phyloP scores from a whole-genome alignment of 805 yeast genomes.

The Nakazawaea ishiwadae region DNA sequence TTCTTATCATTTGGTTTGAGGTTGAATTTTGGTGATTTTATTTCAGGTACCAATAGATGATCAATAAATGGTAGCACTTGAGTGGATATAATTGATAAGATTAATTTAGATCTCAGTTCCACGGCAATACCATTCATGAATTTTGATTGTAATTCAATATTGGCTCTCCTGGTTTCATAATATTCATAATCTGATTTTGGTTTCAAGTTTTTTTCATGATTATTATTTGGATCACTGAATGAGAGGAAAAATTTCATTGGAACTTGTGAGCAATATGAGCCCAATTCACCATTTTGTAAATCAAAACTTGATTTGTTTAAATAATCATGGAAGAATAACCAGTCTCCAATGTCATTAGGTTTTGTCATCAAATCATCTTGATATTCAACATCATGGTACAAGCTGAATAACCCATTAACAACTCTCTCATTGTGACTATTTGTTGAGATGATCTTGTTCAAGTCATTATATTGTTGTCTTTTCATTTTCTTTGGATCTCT shows the following conservation, averaged over 20 bases:
- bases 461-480: conserved; percentile 41
- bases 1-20: conserved; percentile 26
- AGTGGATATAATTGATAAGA: conserved; percentile 15
- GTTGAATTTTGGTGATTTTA: conserved; percentile 21
- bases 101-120: conserved; percentile 25
- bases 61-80: conserved; percentile 33
- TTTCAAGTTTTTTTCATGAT: conserved; percentile 14
- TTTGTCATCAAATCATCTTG: conserved; percentile 59
- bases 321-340: conserved; percentile 72
- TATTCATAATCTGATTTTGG: conserved; percentile 31
- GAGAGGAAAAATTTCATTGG: conserved; percentile 58
- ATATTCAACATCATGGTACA: conserved; percentile 56
- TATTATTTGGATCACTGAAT: conserved; percentile 55
- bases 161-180: conserved; percentile 31
- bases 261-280: conserved; percentile 51
- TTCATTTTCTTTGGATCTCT: conserved; percentile 41
- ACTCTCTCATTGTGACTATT: conserved; percentile 58
- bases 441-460: conserved; percentile 42
- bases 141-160: conserved; percentile 28
- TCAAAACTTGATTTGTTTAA: conserved; percentile 34
- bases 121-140: conserved; percentile 26
- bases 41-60: conserved; percentile 23
- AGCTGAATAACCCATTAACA: conserved; percentile 65
- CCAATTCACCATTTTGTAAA: conserved; percentile 41
- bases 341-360: conserved; percentile 63